Base-by-base conservation (phyloP, 1,139 yeast genomes). In the Fermentozyma sake region DNA sequence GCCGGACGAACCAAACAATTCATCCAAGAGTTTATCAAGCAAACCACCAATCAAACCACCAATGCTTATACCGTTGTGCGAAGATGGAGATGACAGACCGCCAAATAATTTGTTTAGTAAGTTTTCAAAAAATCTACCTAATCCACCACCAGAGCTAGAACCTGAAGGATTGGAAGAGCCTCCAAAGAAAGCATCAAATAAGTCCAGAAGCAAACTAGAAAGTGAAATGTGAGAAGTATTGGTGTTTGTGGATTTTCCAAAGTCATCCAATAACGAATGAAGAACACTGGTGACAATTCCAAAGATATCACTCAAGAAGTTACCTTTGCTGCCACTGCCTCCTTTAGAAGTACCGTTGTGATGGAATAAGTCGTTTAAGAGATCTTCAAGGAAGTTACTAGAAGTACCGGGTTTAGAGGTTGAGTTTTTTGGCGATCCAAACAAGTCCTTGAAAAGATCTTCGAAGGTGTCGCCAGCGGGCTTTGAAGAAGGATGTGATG, bases 251-350 rank as follows among this genome's bases (percentile, higher is more conserved):
- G 22, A 33, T 22, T 21, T 28, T 14, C 26, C 26, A 11, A 31
- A 24, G 13, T 29, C 30, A 10, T 32, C 27, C 27, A 38, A 37
- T 13, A 41, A 22, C 5, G 37, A 27, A 12, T 35, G 23, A 23
- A 42, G 25, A 13, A 39, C 29, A 12, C 35, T 32, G n/a, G 39
- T 39, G 5, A 33, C 34, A 23, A 40, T 39, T 24, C 36, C 42
- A 24, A 55, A 40, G 26, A 52, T 36, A 30, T 46, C 51, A 27
- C 40, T 46, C 23, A 52, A 38, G 16, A 53, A 30, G 16, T 49
- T 38, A 9, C 46, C 40, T 4, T 37, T 29, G 7, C 32, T 13
- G 16, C 32, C 30, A 12, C 41, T 25, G 17, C 33, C 20, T 11
- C 31, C 22, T 4, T 41, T 27, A 9, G 30, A 7, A 5, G 24